These are phyloP conservation scores for Collybiopsis confluens DNA, from an alignment of 768 basidiomycete genomes.

Conservation along the genomic window DNA sequence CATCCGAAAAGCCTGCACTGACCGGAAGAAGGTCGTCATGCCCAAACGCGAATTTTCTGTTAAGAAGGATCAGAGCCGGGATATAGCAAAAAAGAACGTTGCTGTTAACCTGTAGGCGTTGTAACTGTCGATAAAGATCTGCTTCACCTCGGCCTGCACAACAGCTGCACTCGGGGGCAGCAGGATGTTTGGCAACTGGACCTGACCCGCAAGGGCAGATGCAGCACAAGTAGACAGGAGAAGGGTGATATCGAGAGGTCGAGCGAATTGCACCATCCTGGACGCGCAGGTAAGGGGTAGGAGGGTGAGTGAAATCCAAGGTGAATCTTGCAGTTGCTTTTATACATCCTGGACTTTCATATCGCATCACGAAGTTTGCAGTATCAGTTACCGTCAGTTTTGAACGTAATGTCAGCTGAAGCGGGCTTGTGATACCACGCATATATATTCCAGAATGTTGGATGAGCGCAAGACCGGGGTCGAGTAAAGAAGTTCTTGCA, in stretches of 20 bases:
- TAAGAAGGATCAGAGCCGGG: neutral
- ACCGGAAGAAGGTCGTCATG: conserved; percentile 36
- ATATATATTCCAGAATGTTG: no score
- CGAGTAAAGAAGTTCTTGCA: no score
- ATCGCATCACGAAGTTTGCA: neutral
- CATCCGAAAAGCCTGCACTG: conserved; percentile 9
- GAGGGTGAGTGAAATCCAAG: neutral
- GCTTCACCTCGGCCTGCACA: conserved; percentile 30
- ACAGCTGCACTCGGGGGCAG: conserved; percentile 32
- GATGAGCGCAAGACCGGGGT: no score
- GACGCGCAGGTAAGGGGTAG: neutral
- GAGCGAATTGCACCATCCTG: neutral
- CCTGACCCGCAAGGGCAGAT: conserved; percentile 11
- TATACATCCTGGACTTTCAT: neutral
- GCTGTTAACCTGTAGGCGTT: conserved; percentile 35
- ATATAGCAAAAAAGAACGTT: neutral
- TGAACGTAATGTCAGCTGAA: no score
- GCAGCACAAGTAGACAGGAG: neutral
- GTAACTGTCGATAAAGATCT: conserved; percentile 39
- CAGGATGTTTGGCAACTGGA: conserved; percentile 33
- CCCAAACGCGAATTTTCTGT: conserved; percentile 42
- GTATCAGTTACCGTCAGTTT: no score
- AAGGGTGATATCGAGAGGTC: neutral
- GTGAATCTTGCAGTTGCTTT: neutral
- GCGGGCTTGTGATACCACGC: no score